Base-by-base conservation (phyloP, 2,329 filamentous ascomycete genomes). In the Cytospora paraplurivora region DNA sequence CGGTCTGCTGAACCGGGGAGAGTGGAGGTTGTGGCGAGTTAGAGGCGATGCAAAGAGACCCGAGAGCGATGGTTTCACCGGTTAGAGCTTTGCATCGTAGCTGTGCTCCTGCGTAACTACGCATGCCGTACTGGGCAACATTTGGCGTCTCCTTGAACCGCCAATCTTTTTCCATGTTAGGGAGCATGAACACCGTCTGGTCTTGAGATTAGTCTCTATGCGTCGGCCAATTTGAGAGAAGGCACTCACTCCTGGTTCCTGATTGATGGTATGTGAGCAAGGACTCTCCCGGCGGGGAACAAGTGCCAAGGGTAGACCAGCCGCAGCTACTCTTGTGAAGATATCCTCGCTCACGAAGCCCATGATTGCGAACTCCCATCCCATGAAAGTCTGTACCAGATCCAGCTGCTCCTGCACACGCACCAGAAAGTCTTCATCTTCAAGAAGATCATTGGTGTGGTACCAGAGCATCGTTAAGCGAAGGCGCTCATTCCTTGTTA, bases 321-420 rank as follows among this genome's bases (percentile, higher is more conserved):
- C 72, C 0, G 79, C 76, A 3, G 75, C 78, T 32, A 81, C 63
- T 15, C 79, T 76, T 4, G 75, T 77, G 66, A 77, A 81, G 37
- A 75, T 73, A 53, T 79, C 75, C 64, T 78, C 72, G 33, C 78
- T 76, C 5, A 81, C 70, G 3, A 81, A 68, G 2, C 79, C 79
- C 7, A 79, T 72, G 19, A 80, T 76, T n/a, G 74, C 78, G 60
- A 75, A 78, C 10, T 81, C 79, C 79, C 79, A 81, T 8, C 73
- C 78, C 6, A 76, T 74, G 0, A 75, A 75, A 27, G 80, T 75
- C 32, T 75, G 71, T 0, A 76, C 77, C 3, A 81, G 69, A 17
- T 72, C 69, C 0, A 77, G 72, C 64, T 80, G 80, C 33, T 79
- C 76, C 33, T 79, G 77, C 4, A 81, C 66, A 0, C 75, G 73